A percentile compares a stretch with the other conserved stretches of the same genome.
These are phyloP conservation scores for Candida berthetii DNA, from an alignment of 805 yeast species.

Conservation along the genomic window DNA sequence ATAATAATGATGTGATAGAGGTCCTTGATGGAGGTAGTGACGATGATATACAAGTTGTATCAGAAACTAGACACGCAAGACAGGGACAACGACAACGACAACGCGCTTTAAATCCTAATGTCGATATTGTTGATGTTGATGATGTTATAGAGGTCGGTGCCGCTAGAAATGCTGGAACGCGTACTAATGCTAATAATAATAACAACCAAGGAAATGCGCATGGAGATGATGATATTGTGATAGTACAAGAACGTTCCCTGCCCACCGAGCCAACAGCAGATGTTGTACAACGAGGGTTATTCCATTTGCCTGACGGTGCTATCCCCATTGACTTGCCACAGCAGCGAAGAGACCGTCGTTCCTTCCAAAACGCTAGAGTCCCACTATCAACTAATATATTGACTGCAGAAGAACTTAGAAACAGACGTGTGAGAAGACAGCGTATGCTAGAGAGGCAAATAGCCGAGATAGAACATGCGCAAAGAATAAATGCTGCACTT, in stretches of 20 bases:
- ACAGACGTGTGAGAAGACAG: neutral
- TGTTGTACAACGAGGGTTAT: neutral
- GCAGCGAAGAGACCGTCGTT: neutral
- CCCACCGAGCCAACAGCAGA: neutral
- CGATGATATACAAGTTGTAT: slow-evolving; percentile 14
- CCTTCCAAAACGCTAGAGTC: neutral
- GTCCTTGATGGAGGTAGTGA: slow-evolving; percentile 23
- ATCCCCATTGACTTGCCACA: neutral
- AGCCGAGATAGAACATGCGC: no score
- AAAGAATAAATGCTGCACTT: no score
- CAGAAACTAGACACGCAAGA: slow-evolving; percentile 4
- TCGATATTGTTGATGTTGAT: neutral
- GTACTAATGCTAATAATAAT: no score
- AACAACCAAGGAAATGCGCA: neutral
- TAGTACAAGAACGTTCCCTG: slow-evolving; percentile 1
- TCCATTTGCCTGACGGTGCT: neutral
- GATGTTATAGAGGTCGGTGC: neutral
- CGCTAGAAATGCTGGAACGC: neutral
- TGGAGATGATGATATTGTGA: slow-evolving; percentile 6
- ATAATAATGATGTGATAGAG: slow-evolving; percentile 5
- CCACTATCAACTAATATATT: neutral
- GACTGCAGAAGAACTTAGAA: neutral
- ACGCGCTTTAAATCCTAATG: neutral
- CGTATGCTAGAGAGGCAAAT: no score
- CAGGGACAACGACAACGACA: slow-evolving; percentile 3